Base-by-base conservation (phyloP, 768 basidiomycete genomes). In the Amanita pseudoporphyria region DNA sequence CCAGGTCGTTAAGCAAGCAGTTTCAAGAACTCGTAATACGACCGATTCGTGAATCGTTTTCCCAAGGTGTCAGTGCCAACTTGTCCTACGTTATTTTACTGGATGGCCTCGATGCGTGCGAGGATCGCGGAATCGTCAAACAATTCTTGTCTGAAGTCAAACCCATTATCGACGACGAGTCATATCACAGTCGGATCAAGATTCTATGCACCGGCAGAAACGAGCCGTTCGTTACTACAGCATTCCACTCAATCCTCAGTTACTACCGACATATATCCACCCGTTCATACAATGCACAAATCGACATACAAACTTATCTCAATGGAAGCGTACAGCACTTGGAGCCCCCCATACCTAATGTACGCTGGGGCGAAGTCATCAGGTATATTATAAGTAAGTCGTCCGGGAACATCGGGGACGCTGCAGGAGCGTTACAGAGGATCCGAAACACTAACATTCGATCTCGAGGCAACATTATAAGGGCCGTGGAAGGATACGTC, bases 61-160 rank as follows among this genome's bases (percentile, higher is more conserved):
- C 21, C 5, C 13, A 30, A 22, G 44, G 33, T 10, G 22, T 9
- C 18, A 3, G 38, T 30, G 10, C 5, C 3, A 3, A 14, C 3
- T 6, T 21, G 19, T 24, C 33, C 9, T 45, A 21, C 36, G 16
- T 47, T 14, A 28, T 47, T 18, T 12, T 47, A 12, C 16, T 47
- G 35, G 46, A 47, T 10, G 46, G 46, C n/a, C 21, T 47, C 13
- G 46, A 47, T 28, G 46, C 33, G 14, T 47, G 46, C 37, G 7
- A 33, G 6, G 46, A 47, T 24, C 19, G 24, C 13, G 26, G 14
- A 9, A 13, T 37, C 2, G 22, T 47, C 46, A 47, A 38, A 47
- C 35, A 38, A 16, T 47, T 47, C 36, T 9, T 47, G 18, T 47
- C 46, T 12, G 46, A 47, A 18, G 38, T 47, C 46, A 47, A 38